Base-by-base conservation (phyloP, 768 basidiomycete species). In the Mycena kentingensis region DNA sequence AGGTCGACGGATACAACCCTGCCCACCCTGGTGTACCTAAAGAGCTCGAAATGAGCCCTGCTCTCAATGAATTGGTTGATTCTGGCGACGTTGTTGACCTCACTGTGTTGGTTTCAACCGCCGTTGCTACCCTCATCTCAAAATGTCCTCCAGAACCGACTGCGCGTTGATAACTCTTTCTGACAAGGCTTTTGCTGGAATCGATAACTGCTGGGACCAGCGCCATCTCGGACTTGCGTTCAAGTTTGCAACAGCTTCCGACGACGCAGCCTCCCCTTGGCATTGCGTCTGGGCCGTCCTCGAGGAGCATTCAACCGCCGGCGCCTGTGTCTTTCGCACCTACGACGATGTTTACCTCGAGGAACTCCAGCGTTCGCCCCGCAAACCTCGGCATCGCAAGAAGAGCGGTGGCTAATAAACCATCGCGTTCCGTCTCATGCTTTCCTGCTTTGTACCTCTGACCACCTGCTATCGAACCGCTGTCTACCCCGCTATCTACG, bases 271-370 rank as follows among this genome's bases (percentile, higher is more conserved):
- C 31, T 26, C 28, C 51, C 62, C 19, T 10, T 87, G 84, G 84
- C 81, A 83, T 52, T 84, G 82, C 65, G 75, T 86, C 29, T 86
- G 81, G 82, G 83, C 82, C n/a, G 76, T 74, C 24, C 72, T 84
- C 53, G 70, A 75, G 21, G 83, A 85, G 55, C 71, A 77, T 52
- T 77, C 82, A 61, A 63, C 68, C 26, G 44, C 57, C 13, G 74
- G 73, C 27, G 65, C 51, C 27, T 81, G 78, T 59, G 61, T 76
- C 26, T 84, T 83, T 62, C 74, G 80, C 56, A 84, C 76, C 62
- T 86, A 80, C 65, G 75, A 79, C 52, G 83, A 84, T 57, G 80
- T 84, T 19, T 84, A 83, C 60, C 67, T 84, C 37, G 74, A 80
- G 46, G 66, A 65, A 46, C 65, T 80, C 36, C 72, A 74, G 29